Evolutionary conservation across 2,329 filamentous ascomycete species (phyloP).

Genomic region (Microdochium trichocladiopsis): DNA sequence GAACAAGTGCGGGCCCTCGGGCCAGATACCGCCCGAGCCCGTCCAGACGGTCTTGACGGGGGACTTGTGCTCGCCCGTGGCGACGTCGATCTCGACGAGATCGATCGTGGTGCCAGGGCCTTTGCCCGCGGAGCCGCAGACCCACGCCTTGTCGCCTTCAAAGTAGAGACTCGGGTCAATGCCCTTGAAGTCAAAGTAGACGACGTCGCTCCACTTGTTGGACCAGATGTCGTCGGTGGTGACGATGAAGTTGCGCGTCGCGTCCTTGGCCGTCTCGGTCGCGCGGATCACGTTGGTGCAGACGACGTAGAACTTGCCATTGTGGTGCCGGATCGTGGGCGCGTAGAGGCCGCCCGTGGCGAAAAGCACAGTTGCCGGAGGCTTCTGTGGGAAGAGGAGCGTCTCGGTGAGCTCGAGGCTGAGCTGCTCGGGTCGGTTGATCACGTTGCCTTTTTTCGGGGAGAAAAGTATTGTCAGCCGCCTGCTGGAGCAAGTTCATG

Average conservation of each 20-base stretch:
- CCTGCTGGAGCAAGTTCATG: background rate
- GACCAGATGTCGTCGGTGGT: constrained; percentile 11
- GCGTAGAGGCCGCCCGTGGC: constrained; percentile 22
- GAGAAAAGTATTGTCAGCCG: background rate
- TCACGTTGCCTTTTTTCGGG: constrained; percentile 19
- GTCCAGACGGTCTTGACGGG: constrained; percentile 15
- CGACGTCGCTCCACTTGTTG: constrained; percentile 11
- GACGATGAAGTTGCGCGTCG: constrained; percentile 25
- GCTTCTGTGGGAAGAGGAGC: background rate
- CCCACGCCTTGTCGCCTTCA: constrained; percentile 11
- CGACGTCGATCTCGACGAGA: constrained; percentile 3
- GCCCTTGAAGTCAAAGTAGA: constrained; percentile 14
- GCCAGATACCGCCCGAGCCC: constrained; percentile 20
- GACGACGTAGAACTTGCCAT: constrained; percentile 22
- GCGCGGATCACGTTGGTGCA: constrained; percentile 26
- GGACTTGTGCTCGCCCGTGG: constrained; percentile 4
- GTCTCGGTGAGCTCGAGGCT: background rate
- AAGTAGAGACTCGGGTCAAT: constrained; percentile 7
- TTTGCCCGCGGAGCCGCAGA: constrained; percentile 8
- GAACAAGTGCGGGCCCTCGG: constrained; percentile 30
- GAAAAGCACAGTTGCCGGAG: constrained; percentile 20
- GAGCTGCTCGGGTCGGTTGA: constrained; percentile 29
- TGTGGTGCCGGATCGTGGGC: constrained; percentile 20
- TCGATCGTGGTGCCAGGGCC: constrained; percentile 1
- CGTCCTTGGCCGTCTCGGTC: constrained; percentile 27